Evolutionary conservation across 176 grass and related monocot species (phyloP), one percentile per base, ranked within the genome.

Genomic region (Eragrostis curvula): DNA sequence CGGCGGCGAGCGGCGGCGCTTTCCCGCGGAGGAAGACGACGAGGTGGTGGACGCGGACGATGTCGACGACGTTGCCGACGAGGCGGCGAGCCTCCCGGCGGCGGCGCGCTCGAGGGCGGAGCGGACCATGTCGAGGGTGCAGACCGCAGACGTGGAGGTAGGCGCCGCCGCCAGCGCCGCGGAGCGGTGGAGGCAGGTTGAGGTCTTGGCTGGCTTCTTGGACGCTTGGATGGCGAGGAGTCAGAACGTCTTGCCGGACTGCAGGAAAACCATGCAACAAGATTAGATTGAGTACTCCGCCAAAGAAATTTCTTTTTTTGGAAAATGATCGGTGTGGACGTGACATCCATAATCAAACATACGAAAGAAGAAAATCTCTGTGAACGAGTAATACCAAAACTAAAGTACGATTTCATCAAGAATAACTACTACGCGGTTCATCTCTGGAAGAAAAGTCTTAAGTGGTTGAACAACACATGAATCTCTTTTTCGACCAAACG

Each of bases 71-170:
- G 80, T 73, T 14, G 58, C 24, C 1, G 76, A 72, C 16, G 85
- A 88, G 3, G 25, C 0, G 25, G 82, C 25, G 10, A 49, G 12
- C 8, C 71, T 71, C 8, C 12, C 25, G 32, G 86, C 66, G 0
- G 72, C 44, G 3, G 86, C 86, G 24, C 85, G 86, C 73, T 91
- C 82, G 3, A 91, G 67, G 11, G 89, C 89, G 44, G 73, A 79
- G 50, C 89, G 86, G 58, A 82, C 86, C 89, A 88, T 88, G 78
- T 88, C 89, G 67, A 91, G 82, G 11, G 89, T 91, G 60, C 89
- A 88, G 24, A 88, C 78, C 23, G 82, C 79, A 2, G 78, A n/a
- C 8, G 81, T 55, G 73, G 24, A 18, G 0, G 17, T 9, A 13
- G 72, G 65, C 3, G 56, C 7, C 6, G 71, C 12, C 5, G 9